These are phyloP conservation scores for Butyriboletus loyo DNA, from an alignment of 768 basidiomycete genomes.

Conservation along the genomic window DNA sequence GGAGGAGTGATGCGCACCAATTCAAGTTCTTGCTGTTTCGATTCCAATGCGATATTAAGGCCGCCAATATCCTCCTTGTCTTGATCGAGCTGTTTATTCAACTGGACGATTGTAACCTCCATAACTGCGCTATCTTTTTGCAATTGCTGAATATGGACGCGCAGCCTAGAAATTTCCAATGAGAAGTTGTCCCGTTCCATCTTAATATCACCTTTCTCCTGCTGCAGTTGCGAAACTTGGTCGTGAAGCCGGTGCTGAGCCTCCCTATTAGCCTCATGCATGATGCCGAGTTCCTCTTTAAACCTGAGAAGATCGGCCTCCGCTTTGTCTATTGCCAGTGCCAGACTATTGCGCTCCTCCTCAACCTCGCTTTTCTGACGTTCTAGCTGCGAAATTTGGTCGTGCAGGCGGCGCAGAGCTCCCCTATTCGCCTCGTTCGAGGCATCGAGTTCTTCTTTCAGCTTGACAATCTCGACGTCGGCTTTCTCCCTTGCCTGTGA, in stretches of 20 bases:
- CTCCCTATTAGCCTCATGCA: slow-evolving; percentile 40
- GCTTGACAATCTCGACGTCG: slow-evolving; percentile 17
- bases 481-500: slow-evolving; percentile 6
- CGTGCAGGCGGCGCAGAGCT: slow-evolving; percentile 27
- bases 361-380: slow-evolving; percentile 56
- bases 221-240: slow-evolving; percentile 10
- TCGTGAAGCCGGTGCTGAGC: slow-evolving; percentile 29
- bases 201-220: slow-evolving; percentile 57
- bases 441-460: slow-evolving; percentile 45
- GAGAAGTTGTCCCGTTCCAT: slow-evolving; percentile 32
- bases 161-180: slow-evolving; percentile 58
- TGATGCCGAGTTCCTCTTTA: slow-evolving; percentile 41
- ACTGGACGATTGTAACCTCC: slow-evolving; percentile 74
- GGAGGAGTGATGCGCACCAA: slow-evolving; percentile 49
- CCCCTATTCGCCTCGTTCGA: slow-evolving; percentile 41
- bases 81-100: slow-evolving; percentile 61
- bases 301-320: slow-evolving; percentile 29
- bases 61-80: slow-evolving; percentile 77
- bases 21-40: slow-evolving; percentile 93
- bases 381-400: slow-evolving; percentile 11
- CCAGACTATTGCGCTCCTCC: slow-evolving; percentile 28
- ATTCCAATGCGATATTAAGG: slow-evolving; percentile 89
- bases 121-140: slow-evolving; percentile 82
- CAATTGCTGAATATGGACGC: slow-evolving; percentile 62
- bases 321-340: slow-evolving; percentile 42